Evolutionary conservation across 208 protist species (phyloP), one percentile per base, ranked within the genome.

Genomic region (Balamuthia mandrillaris): DNA sequence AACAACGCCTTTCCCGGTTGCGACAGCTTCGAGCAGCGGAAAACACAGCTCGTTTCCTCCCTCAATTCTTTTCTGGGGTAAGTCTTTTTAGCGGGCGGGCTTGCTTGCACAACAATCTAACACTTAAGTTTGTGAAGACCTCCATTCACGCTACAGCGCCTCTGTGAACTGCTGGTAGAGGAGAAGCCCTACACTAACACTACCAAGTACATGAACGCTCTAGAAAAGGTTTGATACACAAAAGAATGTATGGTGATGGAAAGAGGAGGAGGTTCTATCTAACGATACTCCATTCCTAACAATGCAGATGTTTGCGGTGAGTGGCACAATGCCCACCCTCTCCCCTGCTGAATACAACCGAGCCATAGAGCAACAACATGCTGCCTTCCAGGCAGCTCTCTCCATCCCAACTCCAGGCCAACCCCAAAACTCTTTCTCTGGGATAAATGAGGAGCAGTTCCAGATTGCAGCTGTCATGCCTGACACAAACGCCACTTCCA

Each of bases 261-360:
- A 24, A 68, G 14, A 68, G 47, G 18, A 24, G 49, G n/a, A 56
- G 49, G 18, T 56, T 56, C 49, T 18, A 56, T n/a, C 49, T 56
- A 56, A 56, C 49, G 49, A 56, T n/a, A 56, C 49, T 24, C 49
- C 18, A 56, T n/a, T 24, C 49, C 18, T n/a, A 56, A 24, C 18
- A 18, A 56, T 56, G 39, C 68, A 78, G 68, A 78, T 78, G 68
- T 78, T 78, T 52, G 68, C 68, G 45, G 68, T 78, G 39, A 78
- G 68, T 24, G 68, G 68, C 68, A 78, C 27, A 12, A 31, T 78
- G 14, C 39, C 45, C 14, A 56, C 45, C 3, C n/a, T 78, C 14
- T 35, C 44, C 5, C 44, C 68, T 7, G 3, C 68, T 18, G 68
- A 78, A 3, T 78, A 78, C 68, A 78, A 78, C 45, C 41, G 54